Evolutionary conservation across 805 yeast genomes (phyloP), one percentile per base, ranked within the genome.

Genomic region (Hanseniaspora nectarophila): DNA sequence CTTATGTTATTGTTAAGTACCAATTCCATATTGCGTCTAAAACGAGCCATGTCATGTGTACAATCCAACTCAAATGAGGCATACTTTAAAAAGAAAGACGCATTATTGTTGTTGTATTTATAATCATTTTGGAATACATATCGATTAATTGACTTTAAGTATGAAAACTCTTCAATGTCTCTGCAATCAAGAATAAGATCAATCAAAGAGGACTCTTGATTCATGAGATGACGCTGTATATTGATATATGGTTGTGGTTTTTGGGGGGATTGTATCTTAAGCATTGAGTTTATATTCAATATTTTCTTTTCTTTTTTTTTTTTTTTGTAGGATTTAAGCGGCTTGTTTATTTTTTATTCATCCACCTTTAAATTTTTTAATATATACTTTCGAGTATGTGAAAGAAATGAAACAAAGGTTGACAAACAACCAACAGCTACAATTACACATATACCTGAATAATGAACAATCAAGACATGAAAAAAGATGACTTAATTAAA

Each of bases 51-150:
- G 60, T 90, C 95, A 55, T 79, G 82, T 23, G 48, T 29, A 58
- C 85, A 90, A 5, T 82, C 83, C 4, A 81, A 64, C 65, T 90
- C 98, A 77, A 88, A 86, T 54, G 75, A 76, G 0, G 96, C 97
- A 64, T 90, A 92, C 53, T 96, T 71, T 63, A 86, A 73, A 96
- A 97, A 92, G 16, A 29, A 26, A 4, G 45, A 24, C 29, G 9
- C 38, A 42, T 16, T 49, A 16, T 63, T 88, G 95, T 1, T 86
- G 82, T 60, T 76, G 73, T 92, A 78, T 50, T 92, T 67, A 6
- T 26, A 42, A n/a, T 89, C 94, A 57, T 81, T 81, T 66, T 92
- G 97, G 63, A 72, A 90, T 58, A 85, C 95, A 32, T 76, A 74
- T 55, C 98, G 70, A 58, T 84, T 86, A 24, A 88, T 70, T 24